These are phyloP conservation scores for Trebouxia sp. DNA, from an alignment of 139 green algal genomes.

Conservation along the genomic window DNA sequence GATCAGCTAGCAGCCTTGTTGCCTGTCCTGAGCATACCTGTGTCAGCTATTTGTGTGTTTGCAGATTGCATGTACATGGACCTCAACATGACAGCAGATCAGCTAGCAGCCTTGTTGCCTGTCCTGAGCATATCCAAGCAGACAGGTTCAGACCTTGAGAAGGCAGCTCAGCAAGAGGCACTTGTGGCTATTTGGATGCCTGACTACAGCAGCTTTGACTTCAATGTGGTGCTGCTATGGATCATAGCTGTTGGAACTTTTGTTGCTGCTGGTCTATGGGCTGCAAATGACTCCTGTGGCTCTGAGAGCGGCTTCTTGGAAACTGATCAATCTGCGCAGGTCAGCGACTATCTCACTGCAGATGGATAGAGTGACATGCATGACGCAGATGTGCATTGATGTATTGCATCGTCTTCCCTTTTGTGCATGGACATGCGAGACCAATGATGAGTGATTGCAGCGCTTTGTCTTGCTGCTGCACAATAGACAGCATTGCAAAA, in stretches of 20 bases:
- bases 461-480: too few species aligned
- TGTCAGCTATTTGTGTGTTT: background rate
- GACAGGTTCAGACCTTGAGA: conserved; percentile 35
- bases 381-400: too few species aligned
- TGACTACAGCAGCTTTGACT: conserved; percentile 48
- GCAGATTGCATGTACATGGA: conserved; percentile 65
- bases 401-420: too few species aligned
- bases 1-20: background rate
- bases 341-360: too few species aligned
- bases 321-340: too few species aligned
- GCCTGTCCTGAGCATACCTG: background rate
- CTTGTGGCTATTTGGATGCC: conserved; percentile 24
- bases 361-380: too few species aligned
- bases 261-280: conserved; percentile 57
- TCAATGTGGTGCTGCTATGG: conserved; percentile 56
- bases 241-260: conserved; percentile 71
- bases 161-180: background rate
- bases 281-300: conserved; percentile 45
- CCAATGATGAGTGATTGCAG: too few species aligned
- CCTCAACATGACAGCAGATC: conserved; percentile 11
- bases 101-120: background rate
- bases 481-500: too few species aligned
- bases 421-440: too few species aligned
- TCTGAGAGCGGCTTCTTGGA: background rate
- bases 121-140: conserved; percentile 51